phyloP scores from a whole-genome alignment of 441 rosid genomes.

The Eutrema salsugineum region DNA sequence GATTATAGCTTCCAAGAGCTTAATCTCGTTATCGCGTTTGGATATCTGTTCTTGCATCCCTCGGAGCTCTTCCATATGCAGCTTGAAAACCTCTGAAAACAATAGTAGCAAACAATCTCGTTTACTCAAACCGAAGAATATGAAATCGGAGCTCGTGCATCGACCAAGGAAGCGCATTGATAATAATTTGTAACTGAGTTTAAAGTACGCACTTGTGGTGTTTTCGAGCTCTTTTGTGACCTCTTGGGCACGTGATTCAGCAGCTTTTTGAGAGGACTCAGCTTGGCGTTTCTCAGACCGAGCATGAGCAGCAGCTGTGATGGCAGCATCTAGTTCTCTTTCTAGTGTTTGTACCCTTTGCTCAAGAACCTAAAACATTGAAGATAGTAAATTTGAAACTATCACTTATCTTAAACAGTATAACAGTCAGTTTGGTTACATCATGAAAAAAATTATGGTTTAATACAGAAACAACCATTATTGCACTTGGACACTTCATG shows the following conservation, averaged over 20 bases:
- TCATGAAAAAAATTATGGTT: no score
- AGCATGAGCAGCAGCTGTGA: conserved; percentile 88
- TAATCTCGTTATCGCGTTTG: conserved; percentile 78
- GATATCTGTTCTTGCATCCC: conserved; percentile 83
- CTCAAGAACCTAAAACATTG: conserved; percentile 65
- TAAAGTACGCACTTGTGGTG: conserved; percentile 63
- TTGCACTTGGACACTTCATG: background rate
- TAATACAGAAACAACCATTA: background rate
- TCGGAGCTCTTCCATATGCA: conserved; percentile 88
- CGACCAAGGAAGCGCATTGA: background rate
- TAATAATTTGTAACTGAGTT: background rate
- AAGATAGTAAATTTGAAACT: background rate
- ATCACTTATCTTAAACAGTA: background rate
- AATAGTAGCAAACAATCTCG: background rate
- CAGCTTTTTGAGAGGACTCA: conserved; percentile 83
- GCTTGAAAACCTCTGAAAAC: conserved; percentile 77
- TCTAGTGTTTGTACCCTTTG: conserved; percentile 94
- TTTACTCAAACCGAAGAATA: background rate
- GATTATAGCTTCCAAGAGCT: conserved; percentile 91
- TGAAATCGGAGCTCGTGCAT: background rate
- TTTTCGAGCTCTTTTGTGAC: conserved; percentile 89
- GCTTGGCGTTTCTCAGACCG: conserved; percentile 89
- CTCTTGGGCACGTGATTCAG: conserved; percentile 73
- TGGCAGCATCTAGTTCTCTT: conserved; percentile 92
- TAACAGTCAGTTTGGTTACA: no score